phyloP scores from a whole-genome alignment of 768 basidiomycete species.

The Chalciporus chontae region DNA sequence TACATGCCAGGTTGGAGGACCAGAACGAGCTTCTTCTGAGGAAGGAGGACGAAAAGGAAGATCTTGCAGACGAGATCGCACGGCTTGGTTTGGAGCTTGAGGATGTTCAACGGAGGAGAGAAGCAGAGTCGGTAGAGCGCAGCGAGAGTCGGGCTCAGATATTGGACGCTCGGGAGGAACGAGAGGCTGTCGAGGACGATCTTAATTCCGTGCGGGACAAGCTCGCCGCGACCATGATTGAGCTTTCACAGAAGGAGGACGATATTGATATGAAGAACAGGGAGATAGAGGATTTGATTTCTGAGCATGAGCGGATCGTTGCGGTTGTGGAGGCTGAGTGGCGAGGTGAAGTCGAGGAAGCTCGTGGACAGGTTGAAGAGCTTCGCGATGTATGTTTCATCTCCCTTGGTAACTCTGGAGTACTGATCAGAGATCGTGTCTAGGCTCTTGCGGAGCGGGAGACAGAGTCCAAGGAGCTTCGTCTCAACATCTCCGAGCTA shows the following conservation, averaged over 20 bases:
- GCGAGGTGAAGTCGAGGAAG: slow-evolving; percentile 84
- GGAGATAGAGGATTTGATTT: slow-evolving; percentile 76
- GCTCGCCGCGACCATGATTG: slow-evolving; percentile 76
- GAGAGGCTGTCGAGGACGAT: slow-evolving; percentile 77
- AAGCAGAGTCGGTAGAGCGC: slow-evolving; percentile 64
- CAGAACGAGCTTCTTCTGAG: slow-evolving; percentile 52
- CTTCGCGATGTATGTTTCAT: slow-evolving; percentile 56
- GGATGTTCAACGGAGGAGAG: slow-evolving; percentile 54
- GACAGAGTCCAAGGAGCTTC: slow-evolving; percentile 70
- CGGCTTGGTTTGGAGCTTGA: slow-evolving; percentile 64
- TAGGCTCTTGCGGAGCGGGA: slow-evolving; percentile 79
- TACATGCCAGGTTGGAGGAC: slow-evolving; percentile 55
- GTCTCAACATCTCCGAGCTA: slow-evolving; percentile 69
- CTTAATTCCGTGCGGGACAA: slow-evolving; percentile 71
- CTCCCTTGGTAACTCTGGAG: neutral
- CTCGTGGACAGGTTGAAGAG: slow-evolving; percentile 74
- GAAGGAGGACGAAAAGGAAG: slow-evolving; percentile 70
- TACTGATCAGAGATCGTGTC: slow-evolving; percentile 1
- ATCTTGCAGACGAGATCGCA: slow-evolving; percentile 63
- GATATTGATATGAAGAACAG: slow-evolving; percentile 75
- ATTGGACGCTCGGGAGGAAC: slow-evolving; percentile 67
- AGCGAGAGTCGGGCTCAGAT: slow-evolving; percentile 71
- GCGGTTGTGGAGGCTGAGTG: slow-evolving; percentile 78
- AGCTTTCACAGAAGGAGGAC: slow-evolving; percentile 83
- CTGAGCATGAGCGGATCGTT: slow-evolving; percentile 70